Evolutionary conservation across 1,139 yeast genomes (phyloP).

Genomic region (Pichia sp.): DNA sequence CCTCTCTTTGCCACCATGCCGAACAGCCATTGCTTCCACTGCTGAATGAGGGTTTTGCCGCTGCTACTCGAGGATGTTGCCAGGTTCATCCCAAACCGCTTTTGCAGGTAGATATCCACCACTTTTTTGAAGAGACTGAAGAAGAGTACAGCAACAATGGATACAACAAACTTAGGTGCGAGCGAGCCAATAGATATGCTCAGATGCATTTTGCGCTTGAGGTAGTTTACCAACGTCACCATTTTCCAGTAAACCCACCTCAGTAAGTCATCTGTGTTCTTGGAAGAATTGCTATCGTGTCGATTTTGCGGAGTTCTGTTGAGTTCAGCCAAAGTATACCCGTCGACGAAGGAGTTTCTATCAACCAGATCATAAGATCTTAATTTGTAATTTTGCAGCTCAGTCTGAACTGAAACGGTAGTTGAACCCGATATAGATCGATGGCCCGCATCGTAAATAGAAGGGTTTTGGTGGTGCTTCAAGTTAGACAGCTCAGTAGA

Average conservation of each 20-base stretch:
- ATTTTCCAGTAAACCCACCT: constrained; percentile 10
- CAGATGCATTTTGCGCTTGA: neutral
- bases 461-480: constrained; percentile 6
- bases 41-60: neutral
- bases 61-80: no score
- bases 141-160: constrained; percentile 6
- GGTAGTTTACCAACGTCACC: neutral
- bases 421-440: constrained; percentile 15
- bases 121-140: constrained; percentile 5
- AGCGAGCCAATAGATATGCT: neutral
- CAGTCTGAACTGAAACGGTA: constrained; percentile 7
- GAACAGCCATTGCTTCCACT: neutral
- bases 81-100: neutral
- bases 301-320: neutral
- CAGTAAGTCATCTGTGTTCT: neutral
- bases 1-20: neutral
- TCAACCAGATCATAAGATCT: neutral
- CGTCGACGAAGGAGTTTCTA: neutral
- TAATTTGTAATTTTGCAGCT: constrained; percentile 11
- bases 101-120: constrained; percentile 2
- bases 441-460: constrained; percentile 12
- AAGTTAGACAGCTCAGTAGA: constrained; percentile 27
- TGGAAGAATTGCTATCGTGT: neutral
- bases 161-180: neutral
- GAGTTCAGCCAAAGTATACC: neutral